A percentile compares a stretch with the other conserved stretches of the same genome.
Conservation (phyloP, 257 asterid genomes). For the Plantago elongata region DNA sequence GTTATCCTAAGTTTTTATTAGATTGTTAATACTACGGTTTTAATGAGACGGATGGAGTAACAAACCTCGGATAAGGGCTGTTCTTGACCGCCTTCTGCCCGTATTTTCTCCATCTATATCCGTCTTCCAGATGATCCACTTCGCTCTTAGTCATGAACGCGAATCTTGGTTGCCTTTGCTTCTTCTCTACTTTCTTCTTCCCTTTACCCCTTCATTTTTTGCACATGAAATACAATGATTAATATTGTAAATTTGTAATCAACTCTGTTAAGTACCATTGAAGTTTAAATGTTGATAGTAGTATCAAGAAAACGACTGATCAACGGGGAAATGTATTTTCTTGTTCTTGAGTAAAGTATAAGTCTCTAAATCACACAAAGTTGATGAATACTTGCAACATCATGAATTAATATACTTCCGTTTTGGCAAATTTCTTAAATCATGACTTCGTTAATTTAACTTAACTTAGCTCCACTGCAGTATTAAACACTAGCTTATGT, state of each 20-base stretch:
- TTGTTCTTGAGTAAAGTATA: background rate
- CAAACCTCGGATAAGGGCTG: slow-evolving; percentile 62
- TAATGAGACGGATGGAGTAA: background rate
- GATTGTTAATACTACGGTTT: too few species aligned
- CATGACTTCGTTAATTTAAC: too few species aligned
- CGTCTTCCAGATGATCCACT: slow-evolving; percentile 69
- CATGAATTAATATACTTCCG: too few species aligned
- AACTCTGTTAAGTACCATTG: background rate
- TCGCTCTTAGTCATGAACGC: slow-evolving; percentile 70
- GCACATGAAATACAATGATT: background rate
- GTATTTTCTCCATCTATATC: slow-evolving; percentile 71
- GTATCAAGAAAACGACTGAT: background rate
- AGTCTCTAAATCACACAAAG: too few species aligned
- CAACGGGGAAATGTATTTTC: background rate
- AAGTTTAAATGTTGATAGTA: background rate
- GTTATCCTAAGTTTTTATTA: too few species aligned
- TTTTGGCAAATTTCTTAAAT: too few species aligned
- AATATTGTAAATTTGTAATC: background rate
- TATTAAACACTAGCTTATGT: too few species aligned
- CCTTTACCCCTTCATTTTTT: slow-evolving; percentile 29
- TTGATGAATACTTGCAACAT: too few species aligned
- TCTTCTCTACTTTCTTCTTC: slow-evolving; percentile 50
- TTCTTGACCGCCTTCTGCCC: slow-evolving; percentile 71
- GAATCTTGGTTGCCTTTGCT: slow-evolving; percentile 41
- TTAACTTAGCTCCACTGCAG: too few species aligned